phyloP scores from a whole-genome alignment of 768 basidiomycete genomes.

The Lentinus tigrinus region DNA sequence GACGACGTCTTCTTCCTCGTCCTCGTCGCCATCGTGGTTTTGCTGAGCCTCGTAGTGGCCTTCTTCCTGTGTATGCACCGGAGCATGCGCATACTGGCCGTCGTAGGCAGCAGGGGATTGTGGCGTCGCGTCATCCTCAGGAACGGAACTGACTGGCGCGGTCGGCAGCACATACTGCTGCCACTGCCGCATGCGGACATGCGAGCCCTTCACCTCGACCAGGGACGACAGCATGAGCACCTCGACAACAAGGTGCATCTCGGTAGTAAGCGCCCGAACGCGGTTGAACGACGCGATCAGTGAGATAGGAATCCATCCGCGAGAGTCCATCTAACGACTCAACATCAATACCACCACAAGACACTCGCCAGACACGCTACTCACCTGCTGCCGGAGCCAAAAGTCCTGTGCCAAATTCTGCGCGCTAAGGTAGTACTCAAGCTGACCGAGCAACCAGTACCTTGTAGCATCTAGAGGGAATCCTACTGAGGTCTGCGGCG shows the following conservation, averaged over 20 bases:
- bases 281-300: conserved; percentile 89
- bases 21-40: conserved; percentile 45
- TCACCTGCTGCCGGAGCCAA: conserved; percentile 74
- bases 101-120: background rate
- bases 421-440: conserved; percentile 90
- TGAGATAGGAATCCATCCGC: conserved; percentile 83
- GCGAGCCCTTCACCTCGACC: conserved; percentile 67
- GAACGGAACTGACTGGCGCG: conserved; percentile 33
- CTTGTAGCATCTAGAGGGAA: conserved; percentile 66
- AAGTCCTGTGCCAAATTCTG: conserved; percentile 90
- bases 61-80: conserved; percentile 12
- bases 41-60: conserved; percentile 34
- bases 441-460: conserved; percentile 72
- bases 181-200: conserved; percentile 72
- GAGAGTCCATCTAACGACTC: conserved; percentile 73
- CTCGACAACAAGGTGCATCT: conserved; percentile 62
- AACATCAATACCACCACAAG: conserved; percentile 6
- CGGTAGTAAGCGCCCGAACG: conserved; percentile 62
- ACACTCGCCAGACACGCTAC: conserved; percentile 26
- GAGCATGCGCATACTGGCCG: background rate
- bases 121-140: background rate
- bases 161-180: conserved; percentile 60
- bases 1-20: conserved; percentile 77
- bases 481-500: conserved; percentile 43
- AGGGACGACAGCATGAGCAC: conserved; percentile 64